These are phyloP conservation scores for Kwoniella bestiolae DNA, from an alignment of 768 basidiomycete genomes.

Conservation along the genomic window DNA sequence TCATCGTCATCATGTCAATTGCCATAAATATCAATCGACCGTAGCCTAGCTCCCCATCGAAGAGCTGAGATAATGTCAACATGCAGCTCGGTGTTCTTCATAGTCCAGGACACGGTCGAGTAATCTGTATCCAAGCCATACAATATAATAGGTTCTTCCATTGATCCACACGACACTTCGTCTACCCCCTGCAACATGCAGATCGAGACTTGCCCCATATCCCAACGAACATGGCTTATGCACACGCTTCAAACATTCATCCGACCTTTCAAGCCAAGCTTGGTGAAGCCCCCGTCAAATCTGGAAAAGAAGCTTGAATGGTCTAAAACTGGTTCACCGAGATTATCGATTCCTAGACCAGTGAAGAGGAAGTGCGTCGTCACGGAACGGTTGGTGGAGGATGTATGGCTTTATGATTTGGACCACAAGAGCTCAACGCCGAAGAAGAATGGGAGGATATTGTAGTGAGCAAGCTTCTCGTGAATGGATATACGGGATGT, in stretches of 20 bases:
- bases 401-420: conserved; percentile 5
- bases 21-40: too few relatives aligned
- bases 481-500: neutral
- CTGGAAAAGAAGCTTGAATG: conserved; percentile 5
- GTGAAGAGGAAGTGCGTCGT: conserved; percentile 1
- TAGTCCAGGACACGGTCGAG: neutral
- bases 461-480: neutral
- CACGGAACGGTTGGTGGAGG: neutral
- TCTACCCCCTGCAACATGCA: neutral
- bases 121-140: neutral
- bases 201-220: neutral
- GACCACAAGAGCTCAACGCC: neutral
- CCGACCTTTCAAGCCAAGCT: neutral
- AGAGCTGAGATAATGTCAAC: too few relatives aligned
- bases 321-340: neutral
- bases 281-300: conserved; percentile 10
- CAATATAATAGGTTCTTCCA: too few relatives aligned
- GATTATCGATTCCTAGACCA: neutral
- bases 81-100: too few relatives aligned
- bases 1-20: too few relatives aligned
- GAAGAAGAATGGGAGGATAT: conserved; percentile 1
- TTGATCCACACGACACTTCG: neutral
- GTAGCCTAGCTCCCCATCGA: too few relatives aligned
- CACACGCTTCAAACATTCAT: neutral
- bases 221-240: neutral